Evolutionary conservation across 2,329 filamentous ascomycete genomes (phyloP).

Genomic region (Botrytis elliptica): DNA sequence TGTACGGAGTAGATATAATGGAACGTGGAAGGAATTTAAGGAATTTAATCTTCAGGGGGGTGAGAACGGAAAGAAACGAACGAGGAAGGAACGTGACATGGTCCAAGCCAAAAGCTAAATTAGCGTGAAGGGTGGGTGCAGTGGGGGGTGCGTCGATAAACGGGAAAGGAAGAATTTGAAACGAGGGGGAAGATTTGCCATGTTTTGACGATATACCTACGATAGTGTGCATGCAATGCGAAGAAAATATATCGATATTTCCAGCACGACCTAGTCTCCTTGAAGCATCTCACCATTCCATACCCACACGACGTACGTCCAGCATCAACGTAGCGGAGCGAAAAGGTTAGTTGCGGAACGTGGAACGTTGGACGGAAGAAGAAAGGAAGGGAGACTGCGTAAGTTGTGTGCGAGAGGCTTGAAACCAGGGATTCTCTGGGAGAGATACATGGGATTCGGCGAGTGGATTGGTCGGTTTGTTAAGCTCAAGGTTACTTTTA

Average conservation of each 20-base stretch:
- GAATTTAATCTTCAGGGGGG: background rate
- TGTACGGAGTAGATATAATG: background rate
- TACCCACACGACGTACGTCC: background rate
- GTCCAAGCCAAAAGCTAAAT: conserved; percentile 5
- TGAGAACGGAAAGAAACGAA: background rate
- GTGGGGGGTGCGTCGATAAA: background rate
- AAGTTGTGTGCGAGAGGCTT: background rate
- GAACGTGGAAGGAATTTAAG: background rate
- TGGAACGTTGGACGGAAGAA: conserved; percentile 12
- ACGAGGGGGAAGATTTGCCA: conserved; percentile 15
- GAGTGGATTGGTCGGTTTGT: background rate
- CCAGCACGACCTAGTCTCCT: background rate
- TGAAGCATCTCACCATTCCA: background rate
- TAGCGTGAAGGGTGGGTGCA: background rate
- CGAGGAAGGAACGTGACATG: background rate
- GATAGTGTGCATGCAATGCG: background rate
- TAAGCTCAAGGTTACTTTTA: background rate
- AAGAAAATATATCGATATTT: background rate
- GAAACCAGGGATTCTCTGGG: background rate
- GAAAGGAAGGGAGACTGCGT: conserved; percentile 13
- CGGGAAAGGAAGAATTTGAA: conserved; percentile 14
- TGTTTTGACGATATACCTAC: background rate
- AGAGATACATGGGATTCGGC: background rate
- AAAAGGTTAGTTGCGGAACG: conserved; percentile 5
- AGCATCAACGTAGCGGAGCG: background rate